phyloP scores from a whole-genome alignment of 2,329 filamentous ascomycete genomes.

The Penicillium brevicompactum region DNA sequence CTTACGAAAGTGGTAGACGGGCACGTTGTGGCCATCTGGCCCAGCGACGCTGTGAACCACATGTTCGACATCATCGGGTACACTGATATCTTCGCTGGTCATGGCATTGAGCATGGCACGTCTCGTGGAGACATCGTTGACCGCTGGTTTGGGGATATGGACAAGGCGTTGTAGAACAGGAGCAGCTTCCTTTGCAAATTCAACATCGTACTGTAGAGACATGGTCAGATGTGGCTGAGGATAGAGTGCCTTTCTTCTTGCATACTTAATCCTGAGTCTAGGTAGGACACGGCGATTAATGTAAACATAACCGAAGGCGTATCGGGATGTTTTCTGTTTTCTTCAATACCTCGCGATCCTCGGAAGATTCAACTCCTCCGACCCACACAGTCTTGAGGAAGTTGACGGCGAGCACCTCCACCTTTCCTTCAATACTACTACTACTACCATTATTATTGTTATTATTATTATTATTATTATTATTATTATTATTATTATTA shows the following conservation, averaged over 20 bases:
- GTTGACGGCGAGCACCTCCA: constrained; percentile 4
- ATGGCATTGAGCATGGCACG: constrained; percentile 1
- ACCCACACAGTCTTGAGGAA: constrained; percentile 2
- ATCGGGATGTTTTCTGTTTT: neutral
- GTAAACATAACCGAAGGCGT: neutral
- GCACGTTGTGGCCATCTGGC: constrained; percentile 7
- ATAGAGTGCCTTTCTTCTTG: neutral
- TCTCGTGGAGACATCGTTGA: constrained; percentile 9
- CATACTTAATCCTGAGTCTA: no score
- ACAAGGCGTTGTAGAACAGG: constrained; percentile 9
- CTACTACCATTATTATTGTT: no score
- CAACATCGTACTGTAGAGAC: constrained; percentile 17
- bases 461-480: no score
- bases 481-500: no score
- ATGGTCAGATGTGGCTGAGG: constrained; percentile 1
- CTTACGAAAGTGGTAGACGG: constrained; percentile 16
- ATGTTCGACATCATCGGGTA: constrained; percentile 15
- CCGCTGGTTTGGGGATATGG: neutral
- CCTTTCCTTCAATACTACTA: no score
- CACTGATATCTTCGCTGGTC: neutral
- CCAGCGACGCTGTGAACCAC: constrained; percentile 5
- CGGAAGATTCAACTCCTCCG: neutral
- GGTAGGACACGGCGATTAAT: neutral
- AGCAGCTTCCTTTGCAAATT: constrained; percentile 12
- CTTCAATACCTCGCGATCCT: neutral